Percentiles rank a stretch among this genome's conserved stretches.
Conservation (phyloP, 352 stramenopile species). For the Lagenidium sp. region DNA sequence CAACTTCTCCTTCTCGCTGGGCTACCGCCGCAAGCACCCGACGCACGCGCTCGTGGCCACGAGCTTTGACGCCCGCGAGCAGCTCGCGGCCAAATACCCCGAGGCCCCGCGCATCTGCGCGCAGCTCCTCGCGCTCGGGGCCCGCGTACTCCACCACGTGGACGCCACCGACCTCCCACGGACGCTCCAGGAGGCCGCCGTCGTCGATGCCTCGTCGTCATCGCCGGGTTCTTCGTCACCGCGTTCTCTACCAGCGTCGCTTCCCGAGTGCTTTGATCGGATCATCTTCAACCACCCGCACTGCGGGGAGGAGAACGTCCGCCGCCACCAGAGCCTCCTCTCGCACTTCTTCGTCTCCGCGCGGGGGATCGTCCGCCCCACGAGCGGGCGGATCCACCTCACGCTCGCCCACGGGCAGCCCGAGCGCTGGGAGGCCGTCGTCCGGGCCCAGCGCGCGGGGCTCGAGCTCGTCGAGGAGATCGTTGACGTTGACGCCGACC, state of each 20-base stretch:
- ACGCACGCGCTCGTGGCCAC: constrained; percentile 8
- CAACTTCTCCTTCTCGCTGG: constrained; percentile 27
- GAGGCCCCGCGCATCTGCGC: constrained; percentile 27
- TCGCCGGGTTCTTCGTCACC: too few species aligned
- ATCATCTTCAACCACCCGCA: constrained; percentile 95
- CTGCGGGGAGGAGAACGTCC: constrained; percentile 86
- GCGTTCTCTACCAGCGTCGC: too few species aligned
- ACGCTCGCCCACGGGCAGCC: constrained; percentile 69
- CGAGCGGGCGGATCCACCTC: constrained; percentile 33
- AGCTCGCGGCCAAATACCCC: constrained; percentile 58
- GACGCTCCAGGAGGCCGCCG: constrained; percentile 18
- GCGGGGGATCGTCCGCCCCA: constrained; percentile 23
- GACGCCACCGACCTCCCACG: constrained; percentile 54
- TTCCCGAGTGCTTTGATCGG: constrained; percentile 34
- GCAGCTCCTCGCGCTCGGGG: constrained; percentile 31
- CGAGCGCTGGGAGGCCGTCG: constrained; percentile 61
- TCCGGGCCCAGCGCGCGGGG: constrained; percentile 31
- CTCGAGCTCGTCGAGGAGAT: constrained; percentile 35
- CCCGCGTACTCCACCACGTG: constrained; percentile 40
- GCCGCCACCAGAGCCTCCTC: constrained; percentile 81
- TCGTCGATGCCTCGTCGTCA: neutral
- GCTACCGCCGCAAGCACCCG: constrained; percentile 4
- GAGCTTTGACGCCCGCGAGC: constrained; percentile 54
- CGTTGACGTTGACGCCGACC: constrained; percentile 29
- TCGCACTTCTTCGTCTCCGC: constrained; percentile 87